Percentiles rank a stretch among this genome's conserved stretches.
These are phyloP conservation scores for Thamnidium elegans DNA, from an alignment of 192 early-diverging fungal genomes.

Conservation along the genomic window DNA sequence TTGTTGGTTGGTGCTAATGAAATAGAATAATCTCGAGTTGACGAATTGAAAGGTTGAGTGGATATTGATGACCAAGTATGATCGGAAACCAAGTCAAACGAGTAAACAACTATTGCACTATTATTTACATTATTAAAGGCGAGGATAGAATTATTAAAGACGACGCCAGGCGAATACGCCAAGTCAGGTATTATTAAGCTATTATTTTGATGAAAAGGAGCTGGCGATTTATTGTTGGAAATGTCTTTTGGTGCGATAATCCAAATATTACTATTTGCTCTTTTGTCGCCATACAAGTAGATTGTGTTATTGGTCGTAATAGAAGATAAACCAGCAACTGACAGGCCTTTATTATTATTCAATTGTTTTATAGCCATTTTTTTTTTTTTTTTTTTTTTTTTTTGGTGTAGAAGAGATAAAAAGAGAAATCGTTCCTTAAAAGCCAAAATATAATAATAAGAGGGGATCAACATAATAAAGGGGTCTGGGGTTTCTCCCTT, in stretches of 20 bases:
- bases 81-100: not conserved
- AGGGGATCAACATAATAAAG: no score
- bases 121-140: not conserved
- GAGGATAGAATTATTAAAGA: not conserved
- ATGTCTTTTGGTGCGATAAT: not conserved
- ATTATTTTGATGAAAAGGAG: not conserved
- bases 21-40: not conserved
- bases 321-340: no score
- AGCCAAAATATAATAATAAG: no score
- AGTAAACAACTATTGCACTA: not conserved
- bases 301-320: conserved; percentile 3
- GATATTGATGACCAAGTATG: not conserved
- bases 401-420: not conserved
- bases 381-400: not conserved
- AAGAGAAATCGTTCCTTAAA: no score
- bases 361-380: no score
- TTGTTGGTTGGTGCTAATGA: not conserved
- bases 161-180: conserved; percentile 1
- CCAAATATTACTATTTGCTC: no score
- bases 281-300: not conserved
- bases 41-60: not conserved
- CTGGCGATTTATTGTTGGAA: not conserved
- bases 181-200: not conserved
- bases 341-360: no score
- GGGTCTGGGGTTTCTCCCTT: no score